A percentile compares a stretch with the other conserved stretches of the same genome.
Evolutionary conservation across 495 filamentous ascomycete species (phyloP).

Genomic region (Pseudevernia furfuracea): DNA sequence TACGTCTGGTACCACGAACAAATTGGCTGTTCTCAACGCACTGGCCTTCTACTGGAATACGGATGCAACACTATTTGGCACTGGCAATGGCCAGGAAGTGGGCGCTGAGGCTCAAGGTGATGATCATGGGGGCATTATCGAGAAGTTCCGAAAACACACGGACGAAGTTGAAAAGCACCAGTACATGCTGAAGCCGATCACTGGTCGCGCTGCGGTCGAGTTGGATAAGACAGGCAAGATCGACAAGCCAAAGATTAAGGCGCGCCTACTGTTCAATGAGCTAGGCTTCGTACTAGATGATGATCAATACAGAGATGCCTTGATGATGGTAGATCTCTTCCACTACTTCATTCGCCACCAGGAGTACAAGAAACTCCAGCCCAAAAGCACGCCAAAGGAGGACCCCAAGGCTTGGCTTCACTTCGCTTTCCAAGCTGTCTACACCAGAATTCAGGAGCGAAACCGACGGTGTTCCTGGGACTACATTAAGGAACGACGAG

Average conservation of each 20-base stretch:
- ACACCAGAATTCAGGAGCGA: slow-evolving; percentile 87
- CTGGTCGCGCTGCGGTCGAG: slow-evolving; percentile 82
- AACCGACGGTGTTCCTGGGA: slow-evolving; percentile 90
- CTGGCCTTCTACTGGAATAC: slow-evolving; percentile 97
- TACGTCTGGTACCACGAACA: slow-evolving; percentile 73
- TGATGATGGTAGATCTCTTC: slow-evolving; percentile 98
- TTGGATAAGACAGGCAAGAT: slow-evolving; percentile 81
- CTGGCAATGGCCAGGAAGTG: slow-evolving; percentile 53
- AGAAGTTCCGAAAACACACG: slow-evolving; percentile 68
- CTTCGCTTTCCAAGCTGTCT: slow-evolving; percentile 80
- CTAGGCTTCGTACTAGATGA: slow-evolving; percentile 93
- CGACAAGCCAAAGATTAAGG: slow-evolving; percentile 81
- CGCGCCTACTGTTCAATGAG: slow-evolving; percentile 85
- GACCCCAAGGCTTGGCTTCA: slow-evolving; percentile 85
- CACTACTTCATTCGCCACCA: slow-evolving; percentile 97
- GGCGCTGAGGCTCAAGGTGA: slow-evolving; percentile 58
- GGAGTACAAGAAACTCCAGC: slow-evolving; percentile 90
- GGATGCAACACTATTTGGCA: slow-evolving; percentile 72
- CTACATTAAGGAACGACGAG: slow-evolving; percentile 84
- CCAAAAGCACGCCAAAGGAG: slow-evolving; percentile 77
- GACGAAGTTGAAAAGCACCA: slow-evolving; percentile 70
- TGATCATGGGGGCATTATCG: slow-evolving; percentile 65
- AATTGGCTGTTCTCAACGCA: slow-evolving; percentile 78
- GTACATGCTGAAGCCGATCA: slow-evolving; percentile 91
- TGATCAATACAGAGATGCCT: slow-evolving; percentile 87